phyloP scores from a whole-genome alignment of 2,329 filamentous ascomycete genomes.

The Ceratocystis eucalypticola region DNA sequence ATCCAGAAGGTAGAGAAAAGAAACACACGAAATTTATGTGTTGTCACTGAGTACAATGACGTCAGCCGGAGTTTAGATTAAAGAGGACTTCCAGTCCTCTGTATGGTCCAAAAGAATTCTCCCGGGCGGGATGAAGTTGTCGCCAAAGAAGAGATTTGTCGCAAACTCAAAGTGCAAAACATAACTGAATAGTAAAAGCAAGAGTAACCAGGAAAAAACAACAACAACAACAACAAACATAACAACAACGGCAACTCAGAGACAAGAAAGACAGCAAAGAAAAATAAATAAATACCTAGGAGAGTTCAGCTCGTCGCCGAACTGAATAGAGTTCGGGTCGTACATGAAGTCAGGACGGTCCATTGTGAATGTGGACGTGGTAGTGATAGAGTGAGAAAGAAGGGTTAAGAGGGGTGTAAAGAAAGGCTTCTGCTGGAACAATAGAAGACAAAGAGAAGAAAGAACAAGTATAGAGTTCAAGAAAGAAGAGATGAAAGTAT shows the following conservation, averaged over 20 bases:
- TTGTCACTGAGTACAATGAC: not conserved
- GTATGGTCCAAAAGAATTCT: not conserved
- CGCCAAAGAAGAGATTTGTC: not conserved
- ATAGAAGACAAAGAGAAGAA: not conserved
- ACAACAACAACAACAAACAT: constrained; percentile 18
- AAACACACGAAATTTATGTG: constrained; percentile 7
- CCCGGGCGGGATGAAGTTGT: constrained; percentile 6
- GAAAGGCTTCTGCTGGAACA: not conserved
- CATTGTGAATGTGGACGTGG: constrained; percentile 12
- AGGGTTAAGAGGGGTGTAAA: not conserved
- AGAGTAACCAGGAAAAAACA: constrained; percentile 11
- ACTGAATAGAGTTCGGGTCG: constrained; percentile 24
- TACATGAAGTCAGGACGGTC: constrained; percentile 17
- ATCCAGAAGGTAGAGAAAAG: not conserved
- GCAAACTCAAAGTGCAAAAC: constrained; percentile 25
- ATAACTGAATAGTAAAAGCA: constrained; percentile 23
- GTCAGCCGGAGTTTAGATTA: not conserved
- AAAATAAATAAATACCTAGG: constrained; percentile 48
- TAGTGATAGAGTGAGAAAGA: not conserved
- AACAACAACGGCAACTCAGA: constrained; percentile 24
- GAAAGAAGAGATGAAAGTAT: not conserved
- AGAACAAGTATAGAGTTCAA: not conserved
- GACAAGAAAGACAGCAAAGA: constrained; percentile 26
- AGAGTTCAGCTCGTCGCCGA: constrained; percentile 47
- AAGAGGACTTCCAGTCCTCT: constrained; percentile 4